phyloP scores from a whole-genome alignment of 1,284 basidiomycete species.

The Malassezia dermatis region DNA sequence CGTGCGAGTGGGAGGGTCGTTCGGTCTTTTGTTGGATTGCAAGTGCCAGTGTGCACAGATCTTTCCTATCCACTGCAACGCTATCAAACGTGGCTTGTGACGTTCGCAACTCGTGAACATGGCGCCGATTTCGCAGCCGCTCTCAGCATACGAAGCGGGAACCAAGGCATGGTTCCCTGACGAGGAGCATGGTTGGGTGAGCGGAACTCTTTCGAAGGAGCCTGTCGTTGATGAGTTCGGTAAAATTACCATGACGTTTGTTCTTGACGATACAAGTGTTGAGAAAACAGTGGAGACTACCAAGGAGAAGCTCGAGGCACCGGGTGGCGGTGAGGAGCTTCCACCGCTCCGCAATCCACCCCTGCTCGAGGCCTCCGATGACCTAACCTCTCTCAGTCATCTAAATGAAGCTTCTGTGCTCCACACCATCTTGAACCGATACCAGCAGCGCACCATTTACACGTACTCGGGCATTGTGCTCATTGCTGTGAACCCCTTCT shows the following conservation, averaged over 20 bases:
- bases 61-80: not conserved
- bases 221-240: constrained; percentile 19
- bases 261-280: constrained; percentile 37
- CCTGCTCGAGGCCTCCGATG: constrained; percentile 87
- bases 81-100: not conserved
- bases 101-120: not conserved
- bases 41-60: not conserved
- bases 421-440: constrained; percentile 91
- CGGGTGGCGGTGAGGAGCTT: constrained; percentile 50
- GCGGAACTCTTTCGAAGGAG: constrained; percentile 63
- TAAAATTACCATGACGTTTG: constrained; percentile 28
- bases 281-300: constrained; percentile 34
- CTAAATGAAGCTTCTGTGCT: constrained; percentile 92
- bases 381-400: constrained; percentile 92
- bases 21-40: not conserved
- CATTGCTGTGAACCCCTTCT: constrained; percentile 97
- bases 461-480: constrained; percentile 96
- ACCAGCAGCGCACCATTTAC: constrained; percentile 93
- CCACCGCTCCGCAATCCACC: constrained; percentile 95
- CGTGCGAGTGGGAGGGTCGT: not conserved
- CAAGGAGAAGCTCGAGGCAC: constrained; percentile 25
- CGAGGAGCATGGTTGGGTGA: constrained; percentile 84
- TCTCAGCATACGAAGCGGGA: constrained; percentile 46
- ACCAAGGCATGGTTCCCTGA: constrained; percentile 63
- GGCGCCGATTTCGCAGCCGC: constrained; percentile 25